A percentile compares a stretch with the other conserved stretches of the same genome.
phyloP scores from a whole-genome alignment of 139 green algal species.

The Trebouxia sp. region DNA sequence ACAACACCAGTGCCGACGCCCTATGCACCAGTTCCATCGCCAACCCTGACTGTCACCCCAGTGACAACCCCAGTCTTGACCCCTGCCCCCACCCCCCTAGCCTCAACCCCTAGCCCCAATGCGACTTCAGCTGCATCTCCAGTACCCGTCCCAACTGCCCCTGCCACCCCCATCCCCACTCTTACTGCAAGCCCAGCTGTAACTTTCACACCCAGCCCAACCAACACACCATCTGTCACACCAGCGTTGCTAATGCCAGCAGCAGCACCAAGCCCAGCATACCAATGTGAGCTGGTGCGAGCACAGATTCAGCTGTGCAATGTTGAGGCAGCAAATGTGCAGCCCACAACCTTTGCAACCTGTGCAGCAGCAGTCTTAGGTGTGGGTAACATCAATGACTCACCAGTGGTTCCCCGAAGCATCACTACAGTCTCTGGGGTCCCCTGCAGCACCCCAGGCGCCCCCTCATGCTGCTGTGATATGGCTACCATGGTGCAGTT shows the following conservation, averaged over 20 bases:
- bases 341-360: not conserved
- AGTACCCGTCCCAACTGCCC: not conserved
- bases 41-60: not conserved
- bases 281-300: not conserved
- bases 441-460: not conserved
- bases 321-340: not conserved
- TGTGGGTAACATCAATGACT: not conserved
- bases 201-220: not conserved
- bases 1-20: not conserved
- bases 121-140: not conserved
- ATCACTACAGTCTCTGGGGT: not conserved
- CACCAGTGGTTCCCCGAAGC: not conserved
- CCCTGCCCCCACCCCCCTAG: not conserved
- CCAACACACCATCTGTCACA: not conserved
- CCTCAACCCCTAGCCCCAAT: not conserved
- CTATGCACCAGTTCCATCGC: not conserved
- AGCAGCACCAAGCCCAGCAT: not conserved
- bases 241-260: too few relatives aligned
- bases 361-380: slow-evolving; percentile 3
- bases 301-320: not conserved
- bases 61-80: not conserved
- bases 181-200: too few relatives aligned
- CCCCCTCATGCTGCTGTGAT: not conserved
- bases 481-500: not conserved
- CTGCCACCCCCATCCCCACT: not conserved